Evolutionary conservation across 306 rosid genomes (phyloP).

Genomic region (Dryas drummondii): DNA sequence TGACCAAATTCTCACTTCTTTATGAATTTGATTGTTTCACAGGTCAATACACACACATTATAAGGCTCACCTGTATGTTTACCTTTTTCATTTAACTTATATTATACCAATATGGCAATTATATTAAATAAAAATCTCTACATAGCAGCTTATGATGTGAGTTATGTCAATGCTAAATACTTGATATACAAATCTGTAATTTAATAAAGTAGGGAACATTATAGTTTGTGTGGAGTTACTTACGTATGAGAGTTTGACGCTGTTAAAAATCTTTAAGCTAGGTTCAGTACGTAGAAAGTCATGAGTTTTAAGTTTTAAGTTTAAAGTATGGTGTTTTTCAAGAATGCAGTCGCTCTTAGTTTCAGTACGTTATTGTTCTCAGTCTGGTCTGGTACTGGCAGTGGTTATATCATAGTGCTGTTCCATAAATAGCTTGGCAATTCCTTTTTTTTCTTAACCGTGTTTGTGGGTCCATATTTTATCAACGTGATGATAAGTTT

Average conservation of each 20-base stretch:
- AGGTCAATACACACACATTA: background rate
- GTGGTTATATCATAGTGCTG: background rate
- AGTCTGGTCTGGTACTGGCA: background rate
- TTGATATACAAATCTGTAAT: background rate
- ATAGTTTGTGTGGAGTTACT: background rate
- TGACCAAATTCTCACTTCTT: background rate
- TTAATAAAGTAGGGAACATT: background rate
- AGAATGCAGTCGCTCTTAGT: background rate
- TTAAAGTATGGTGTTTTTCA: background rate
- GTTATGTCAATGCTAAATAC: background rate
- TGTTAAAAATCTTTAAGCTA: background rate
- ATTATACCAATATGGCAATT: background rate
- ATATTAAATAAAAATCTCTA: background rate
- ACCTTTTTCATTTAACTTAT: background rate
- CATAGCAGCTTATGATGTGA: background rate
- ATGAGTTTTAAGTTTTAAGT: background rate
- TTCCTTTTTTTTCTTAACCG: background rate
- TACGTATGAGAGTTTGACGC: background rate
- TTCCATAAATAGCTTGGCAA: background rate
- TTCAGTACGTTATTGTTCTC: background rate
- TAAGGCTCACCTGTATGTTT: background rate
- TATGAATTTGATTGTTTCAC: background rate
- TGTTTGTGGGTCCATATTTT: background rate
- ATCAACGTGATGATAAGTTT: conserved; percentile 2
- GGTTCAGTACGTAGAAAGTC: background rate